Conservation (phyloP, 1,139 yeast species). For the Saccharomycopsis hybrid region DNA sequence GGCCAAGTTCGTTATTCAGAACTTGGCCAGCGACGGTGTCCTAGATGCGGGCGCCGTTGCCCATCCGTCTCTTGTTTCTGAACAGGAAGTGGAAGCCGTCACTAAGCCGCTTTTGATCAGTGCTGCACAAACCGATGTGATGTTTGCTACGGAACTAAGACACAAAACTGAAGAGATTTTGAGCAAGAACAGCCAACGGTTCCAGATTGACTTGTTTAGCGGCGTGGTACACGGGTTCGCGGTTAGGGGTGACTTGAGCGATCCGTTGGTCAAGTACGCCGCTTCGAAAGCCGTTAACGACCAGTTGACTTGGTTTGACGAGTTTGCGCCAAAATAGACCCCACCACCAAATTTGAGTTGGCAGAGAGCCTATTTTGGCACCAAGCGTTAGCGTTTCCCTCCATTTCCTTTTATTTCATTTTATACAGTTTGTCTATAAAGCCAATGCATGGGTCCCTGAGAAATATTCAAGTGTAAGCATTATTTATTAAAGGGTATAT, state of each 20-base stretch:
- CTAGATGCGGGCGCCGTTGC: constrained; percentile 65
- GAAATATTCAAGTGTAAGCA: no score
- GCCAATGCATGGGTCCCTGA: neutral
- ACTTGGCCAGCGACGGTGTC: constrained; percentile 42
- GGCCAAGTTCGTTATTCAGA: constrained; percentile 56
- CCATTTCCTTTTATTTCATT: neutral
- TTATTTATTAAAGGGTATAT: neutral
- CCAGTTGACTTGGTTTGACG: constrained; percentile 47
- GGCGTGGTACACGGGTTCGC: constrained; percentile 71
- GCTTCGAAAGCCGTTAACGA: constrained; percentile 61
- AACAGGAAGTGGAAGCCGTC: constrained; percentile 56
- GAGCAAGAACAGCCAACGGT: constrained; percentile 41
- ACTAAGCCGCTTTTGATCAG: constrained; percentile 57
- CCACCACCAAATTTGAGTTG: neutral
- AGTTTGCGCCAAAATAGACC: neutral
- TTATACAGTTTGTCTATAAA: neutral
- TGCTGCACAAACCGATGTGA: constrained; percentile 62
- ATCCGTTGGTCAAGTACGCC: constrained; percentile 54
- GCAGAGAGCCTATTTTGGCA: neutral
- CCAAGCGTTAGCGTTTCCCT: neutral
- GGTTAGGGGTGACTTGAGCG: constrained; percentile 63
- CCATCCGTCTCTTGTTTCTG: constrained; percentile 73
- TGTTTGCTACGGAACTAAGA: constrained; percentile 60
- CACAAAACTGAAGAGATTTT: constrained; percentile 52
- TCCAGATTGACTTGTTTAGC: constrained; percentile 52